phyloP scores from a whole-genome alignment of 345 rosid genomes.

The Dimocarpus longan region DNA sequence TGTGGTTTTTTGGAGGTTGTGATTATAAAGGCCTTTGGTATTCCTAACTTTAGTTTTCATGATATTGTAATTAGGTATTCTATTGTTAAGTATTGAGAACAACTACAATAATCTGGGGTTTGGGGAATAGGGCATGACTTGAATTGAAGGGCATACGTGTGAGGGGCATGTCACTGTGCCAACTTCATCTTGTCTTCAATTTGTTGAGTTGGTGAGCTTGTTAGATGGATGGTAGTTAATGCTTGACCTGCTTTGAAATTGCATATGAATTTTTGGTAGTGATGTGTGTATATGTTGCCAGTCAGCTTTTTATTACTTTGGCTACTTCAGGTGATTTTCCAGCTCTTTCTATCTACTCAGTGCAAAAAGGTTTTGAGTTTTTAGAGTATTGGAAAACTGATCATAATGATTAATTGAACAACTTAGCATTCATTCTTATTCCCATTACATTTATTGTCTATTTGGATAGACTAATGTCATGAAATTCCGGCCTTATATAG shows the following conservation, averaged over 20 bases:
- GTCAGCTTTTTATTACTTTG: background rate
- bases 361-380: background rate
- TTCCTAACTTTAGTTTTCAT: too few species aligned
- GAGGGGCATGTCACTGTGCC: too few species aligned
- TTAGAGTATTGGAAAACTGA: background rate
- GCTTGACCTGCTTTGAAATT: too few species aligned
- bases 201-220: slow-evolving; percentile 1
- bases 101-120: too few species aligned
- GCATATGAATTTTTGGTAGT: background rate
- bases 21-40: too few species aligned
- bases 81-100: too few species aligned
- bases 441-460: background rate
- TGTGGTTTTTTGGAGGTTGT: too few species aligned
- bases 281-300: background rate
- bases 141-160: too few species aligned
- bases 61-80: too few species aligned
- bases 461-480: background rate
- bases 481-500: background rate
- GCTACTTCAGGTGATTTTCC: background rate
- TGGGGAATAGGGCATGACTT: too few species aligned
- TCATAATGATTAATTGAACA: background rate
- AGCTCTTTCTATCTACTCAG: background rate
- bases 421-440: background rate
- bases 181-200: too few species aligned
- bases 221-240: background rate